phyloP scores from a whole-genome alignment of 768 basidiomycete genomes.

The Tephrocybe sp. region DNA sequence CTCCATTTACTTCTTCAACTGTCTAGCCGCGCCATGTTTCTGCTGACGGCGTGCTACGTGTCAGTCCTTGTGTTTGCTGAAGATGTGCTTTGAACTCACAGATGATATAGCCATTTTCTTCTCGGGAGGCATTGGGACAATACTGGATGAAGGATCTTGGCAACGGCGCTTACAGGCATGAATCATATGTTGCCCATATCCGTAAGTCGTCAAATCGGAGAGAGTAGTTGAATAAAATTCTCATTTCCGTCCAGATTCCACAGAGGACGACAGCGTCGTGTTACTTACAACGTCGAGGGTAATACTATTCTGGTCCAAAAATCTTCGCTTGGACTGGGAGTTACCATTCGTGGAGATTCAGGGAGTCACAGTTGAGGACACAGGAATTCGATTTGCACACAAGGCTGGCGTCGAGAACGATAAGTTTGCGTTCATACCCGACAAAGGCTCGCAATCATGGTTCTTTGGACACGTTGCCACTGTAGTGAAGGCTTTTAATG shows the following conservation, averaged over 20 bases:
- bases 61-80: slow-evolving; percentile 33
- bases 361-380: slow-evolving; percentile 87
- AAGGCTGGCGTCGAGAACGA: slow-evolving; percentile 74
- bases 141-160: slow-evolving; percentile 97
- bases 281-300: slow-evolving; percentile 78
- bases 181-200: slow-evolving; percentile 90
- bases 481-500: slow-evolving; percentile 77
- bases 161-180: slow-evolving; percentile 80
- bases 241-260: slow-evolving; percentile 47
- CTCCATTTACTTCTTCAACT: slow-evolving; percentile 5
- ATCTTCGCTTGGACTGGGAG: slow-evolving; percentile 88
- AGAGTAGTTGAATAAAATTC: not conserved
- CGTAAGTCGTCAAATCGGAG: slow-evolving; percentile 37
- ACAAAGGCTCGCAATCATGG: slow-evolving; percentile 74
- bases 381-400: slow-evolving; percentile 84
- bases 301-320: slow-evolving; percentile 82
- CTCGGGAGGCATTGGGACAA: slow-evolving; percentile 89
- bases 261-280: slow-evolving; percentile 77
- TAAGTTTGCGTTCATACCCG: slow-evolving; percentile 73
- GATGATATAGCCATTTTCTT: slow-evolving; percentile 73
- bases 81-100: not conserved
- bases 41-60: slow-evolving; percentile 82
- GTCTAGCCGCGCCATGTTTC: slow-evolving; percentile 80
- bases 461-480: slow-evolving; percentile 76
- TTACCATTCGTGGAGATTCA: slow-evolving; percentile 83